phyloP scores from a whole-genome alignment of 2,329 filamentous ascomycete genomes.

The Sclerotinia spermophila region DNA sequence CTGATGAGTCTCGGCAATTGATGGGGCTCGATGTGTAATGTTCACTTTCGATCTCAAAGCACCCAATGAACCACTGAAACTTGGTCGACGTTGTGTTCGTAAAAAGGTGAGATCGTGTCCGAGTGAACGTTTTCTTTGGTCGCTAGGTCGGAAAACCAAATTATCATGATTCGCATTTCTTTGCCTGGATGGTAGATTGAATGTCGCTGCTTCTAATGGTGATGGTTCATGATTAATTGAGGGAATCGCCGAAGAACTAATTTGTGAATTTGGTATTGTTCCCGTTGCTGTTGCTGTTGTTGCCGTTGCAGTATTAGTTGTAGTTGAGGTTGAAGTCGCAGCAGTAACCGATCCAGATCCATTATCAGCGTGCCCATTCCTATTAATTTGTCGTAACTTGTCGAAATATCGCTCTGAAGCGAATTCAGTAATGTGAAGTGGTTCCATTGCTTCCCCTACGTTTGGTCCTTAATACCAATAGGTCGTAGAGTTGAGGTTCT shows the following conservation, averaged over 20 bases:
- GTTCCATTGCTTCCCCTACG: slow-evolving; percentile 49
- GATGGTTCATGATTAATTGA: slow-evolving; percentile 16
- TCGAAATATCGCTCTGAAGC: slow-evolving; percentile 62
- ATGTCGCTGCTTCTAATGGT: slow-evolving; percentile 28
- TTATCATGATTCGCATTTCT: slow-evolving; percentile 24
- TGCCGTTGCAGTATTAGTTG: too few relatives aligned
- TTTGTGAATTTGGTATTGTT: slow-evolving; percentile 27
- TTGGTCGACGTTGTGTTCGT: slow-evolving; percentile 35
- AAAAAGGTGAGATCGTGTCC: slow-evolving; percentile 35
- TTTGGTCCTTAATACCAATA: slow-evolving; percentile 34
- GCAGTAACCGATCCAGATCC: neutral
- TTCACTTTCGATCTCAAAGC: slow-evolving; percentile 35
- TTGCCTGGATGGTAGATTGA: slow-evolving; percentile 34
- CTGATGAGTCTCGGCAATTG: slow-evolving; percentile 33
- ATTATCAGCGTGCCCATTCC: slow-evolving; percentile 40
- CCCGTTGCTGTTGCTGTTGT: slow-evolving; percentile 21
- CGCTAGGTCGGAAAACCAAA: slow-evolving; percentile 28
- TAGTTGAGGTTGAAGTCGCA: neutral
- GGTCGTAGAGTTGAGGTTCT: slow-evolving; percentile 29
- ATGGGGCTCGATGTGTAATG: slow-evolving; percentile 31
- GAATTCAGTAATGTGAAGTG: slow-evolving; percentile 62
- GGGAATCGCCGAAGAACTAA: slow-evolving; percentile 22
- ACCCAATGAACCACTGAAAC: slow-evolving; percentile 35
- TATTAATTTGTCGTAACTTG: slow-evolving; percentile 55
- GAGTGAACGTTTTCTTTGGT: slow-evolving; percentile 37